A percentile compares a stretch with the other conserved stretches of the same genome.
Evolutionary conservation across 1,284 basidiomycete genomes (phyloP).

Genomic region (Clitocybe nebularis): DNA sequence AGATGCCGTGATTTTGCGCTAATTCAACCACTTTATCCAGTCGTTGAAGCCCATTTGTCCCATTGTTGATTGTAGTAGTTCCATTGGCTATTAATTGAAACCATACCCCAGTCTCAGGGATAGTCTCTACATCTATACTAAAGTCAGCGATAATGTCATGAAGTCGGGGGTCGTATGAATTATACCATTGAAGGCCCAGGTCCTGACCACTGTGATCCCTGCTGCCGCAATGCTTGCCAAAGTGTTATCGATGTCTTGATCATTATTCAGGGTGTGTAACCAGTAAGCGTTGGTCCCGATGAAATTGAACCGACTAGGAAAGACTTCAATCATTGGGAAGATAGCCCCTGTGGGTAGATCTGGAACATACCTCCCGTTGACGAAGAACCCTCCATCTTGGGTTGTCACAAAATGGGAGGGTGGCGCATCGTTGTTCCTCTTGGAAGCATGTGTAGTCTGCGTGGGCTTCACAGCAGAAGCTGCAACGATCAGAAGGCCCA

Average conservation of each 20-base stretch:
- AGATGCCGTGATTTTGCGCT: slow-evolving; percentile 57
- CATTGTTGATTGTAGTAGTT: slow-evolving; percentile 50
- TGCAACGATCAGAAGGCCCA: slow-evolving; percentile 21
- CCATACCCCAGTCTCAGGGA: slow-evolving; percentile 54
- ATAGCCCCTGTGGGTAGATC: background rate
- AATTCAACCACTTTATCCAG: slow-evolving; percentile 60
- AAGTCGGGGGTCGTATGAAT: slow-evolving; percentile 16
- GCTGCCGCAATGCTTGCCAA: slow-evolving; percentile 52
- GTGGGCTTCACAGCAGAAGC: slow-evolving; percentile 24
- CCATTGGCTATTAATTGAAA: slow-evolving; percentile 49
- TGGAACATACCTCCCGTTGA: slow-evolving; percentile 47
- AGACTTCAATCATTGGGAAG: background rate
- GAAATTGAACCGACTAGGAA: slow-evolving; percentile 44
- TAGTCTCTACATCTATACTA: slow-evolving; percentile 44
- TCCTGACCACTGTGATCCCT: slow-evolving; percentile 59
- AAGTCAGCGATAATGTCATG: slow-evolving; percentile 9
- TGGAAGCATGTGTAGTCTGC: slow-evolving; percentile 14
- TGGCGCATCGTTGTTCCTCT: slow-evolving; percentile 16
- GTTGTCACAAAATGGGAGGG: slow-evolving; percentile 37
- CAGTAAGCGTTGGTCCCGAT: slow-evolving; percentile 69
- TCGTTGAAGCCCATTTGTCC: slow-evolving; percentile 62
- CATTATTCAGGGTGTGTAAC: slow-evolving; percentile 52
- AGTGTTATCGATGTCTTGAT: slow-evolving; percentile 55
- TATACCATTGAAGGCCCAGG: slow-evolving; percentile 63
- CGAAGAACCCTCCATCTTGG: slow-evolving; percentile 38